Base-by-base conservation (phyloP, 306 rosid genomes). In the Prinsepia uniflora region DNA sequence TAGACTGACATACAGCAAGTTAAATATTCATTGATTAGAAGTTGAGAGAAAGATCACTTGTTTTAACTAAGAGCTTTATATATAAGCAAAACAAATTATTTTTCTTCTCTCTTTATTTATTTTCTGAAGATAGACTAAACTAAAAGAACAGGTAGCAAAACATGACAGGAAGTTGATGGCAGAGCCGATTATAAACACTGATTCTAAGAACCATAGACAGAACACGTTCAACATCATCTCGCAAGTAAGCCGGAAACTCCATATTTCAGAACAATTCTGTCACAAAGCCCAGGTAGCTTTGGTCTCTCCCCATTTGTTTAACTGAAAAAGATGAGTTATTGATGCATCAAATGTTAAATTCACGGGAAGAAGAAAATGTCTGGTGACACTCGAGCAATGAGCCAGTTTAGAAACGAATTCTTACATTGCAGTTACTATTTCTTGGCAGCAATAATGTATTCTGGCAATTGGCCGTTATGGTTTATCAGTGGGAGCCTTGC, bases 401-500 rank as follows among this genome's bases (percentile, higher is more conserved):
- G 48, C 55, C 71, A 65, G 72, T 69, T 63, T 71, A 39, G 44
- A 48, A 45, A 59, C 14, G 59, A 62, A 48, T 64, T 67, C 67
- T 65, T 59, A 71, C 79, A 67, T 63, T 75, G 76, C 72, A 80
- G 55, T 56, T 30, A 15, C 57, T 61, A n/a, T 39, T 30, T 70
- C 48, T 74, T 77, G 68, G 77, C 73, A 63, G 55, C 61, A 24
- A 18, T 67, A 20, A 69, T 41, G 49, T 48, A 82, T 12, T 72
- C 78, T 10, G 76, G 71, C 4, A 36, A 73, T n/a, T 72, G 81
- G 56, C 44, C 36, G 9, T 45, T 36, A 53, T 69, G 53, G 60
- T 82, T 72, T 12, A 79, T 42, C 42, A 82, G 80, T 9, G 86
- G 83, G 75, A 79, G 76, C 72, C 81, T 79, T n/a, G 65, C 74